Percentiles rank a stretch among this genome's conserved stretches.
phyloP scores from a whole-genome alignment of 176 grass and related monocot genomes.

The Lolium rigidum region DNA sequence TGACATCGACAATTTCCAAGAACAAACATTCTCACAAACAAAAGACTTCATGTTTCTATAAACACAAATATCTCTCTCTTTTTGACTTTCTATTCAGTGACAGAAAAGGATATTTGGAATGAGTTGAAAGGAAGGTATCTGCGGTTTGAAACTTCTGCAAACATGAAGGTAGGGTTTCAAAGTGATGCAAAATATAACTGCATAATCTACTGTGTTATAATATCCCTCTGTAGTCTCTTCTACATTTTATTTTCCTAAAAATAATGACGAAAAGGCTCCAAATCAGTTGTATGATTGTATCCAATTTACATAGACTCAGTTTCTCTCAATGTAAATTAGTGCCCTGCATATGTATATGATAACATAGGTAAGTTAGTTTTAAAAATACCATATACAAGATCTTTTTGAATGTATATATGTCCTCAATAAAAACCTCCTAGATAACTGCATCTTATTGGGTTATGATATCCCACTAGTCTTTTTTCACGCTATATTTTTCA shows the following conservation, averaged over 20 bases:
- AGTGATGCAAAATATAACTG: not conserved
- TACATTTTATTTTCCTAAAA: slow-evolving; percentile 8
- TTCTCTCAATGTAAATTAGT: not conserved
- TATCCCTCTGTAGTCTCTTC: slow-evolving; percentile 20
- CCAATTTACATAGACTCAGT: not conserved
- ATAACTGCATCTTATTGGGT: not conserved
- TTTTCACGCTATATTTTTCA: slow-evolving; percentile 18
- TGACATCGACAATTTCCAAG: not conserved
- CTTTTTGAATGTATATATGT: not conserved
- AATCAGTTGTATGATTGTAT: not conserved
- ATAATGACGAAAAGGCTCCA: not conserved
- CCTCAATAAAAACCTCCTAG: not conserved
- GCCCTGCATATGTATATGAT: not conserved
- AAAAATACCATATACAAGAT: not conserved
- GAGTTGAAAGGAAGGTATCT: not conserved
- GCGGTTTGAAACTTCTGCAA: not conserved
- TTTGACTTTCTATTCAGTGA: not conserved
- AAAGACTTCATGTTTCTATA: not conserved
- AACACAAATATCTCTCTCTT: not conserved
- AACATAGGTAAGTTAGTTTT: not conserved
- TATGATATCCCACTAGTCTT: not conserved
- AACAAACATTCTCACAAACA: not conserved
- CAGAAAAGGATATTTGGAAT: not conserved
- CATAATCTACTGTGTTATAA: not conserved
- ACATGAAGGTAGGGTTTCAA: not conserved